These are phyloP conservation scores for Syncephalastrum racemosum DNA, from an alignment of 371 early-diverging fungal species.

Conservation along the genomic window DNA sequence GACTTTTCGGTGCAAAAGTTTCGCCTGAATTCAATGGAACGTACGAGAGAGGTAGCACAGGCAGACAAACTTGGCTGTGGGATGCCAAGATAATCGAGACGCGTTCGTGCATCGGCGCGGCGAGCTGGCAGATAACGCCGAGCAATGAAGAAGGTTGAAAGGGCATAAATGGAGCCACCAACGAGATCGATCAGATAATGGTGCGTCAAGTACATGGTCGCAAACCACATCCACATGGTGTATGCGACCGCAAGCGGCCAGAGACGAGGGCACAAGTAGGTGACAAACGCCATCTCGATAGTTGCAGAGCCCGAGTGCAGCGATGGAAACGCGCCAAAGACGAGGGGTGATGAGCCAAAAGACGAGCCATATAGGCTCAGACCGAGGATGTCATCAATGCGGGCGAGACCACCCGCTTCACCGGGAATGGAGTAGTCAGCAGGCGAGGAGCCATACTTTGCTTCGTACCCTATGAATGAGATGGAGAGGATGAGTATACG, in stretches of 20 bases:
- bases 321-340: slow-evolving; percentile 79
- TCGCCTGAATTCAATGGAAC: slow-evolving; percentile 22
- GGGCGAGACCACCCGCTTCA: slow-evolving; percentile 68
- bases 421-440: slow-evolving; percentile 73
- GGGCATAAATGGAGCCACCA: slow-evolving; percentile 69
- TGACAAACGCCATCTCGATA: slow-evolving; percentile 61
- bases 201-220: slow-evolving; percentile 76
- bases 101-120: slow-evolving; percentile 19
- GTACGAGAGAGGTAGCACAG: slow-evolving; percentile 19
- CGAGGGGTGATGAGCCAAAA: slow-evolving; percentile 73
- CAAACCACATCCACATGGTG: slow-evolving; percentile 75
- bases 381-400: slow-evolving; percentile 70
- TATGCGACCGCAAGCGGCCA: slow-evolving; percentile 52
- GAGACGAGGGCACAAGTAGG: slow-evolving; percentile 48
- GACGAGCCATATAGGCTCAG: slow-evolving; percentile 62
- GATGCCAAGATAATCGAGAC: slow-evolving; percentile 40
- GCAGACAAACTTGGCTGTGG: slow-evolving; percentile 11
- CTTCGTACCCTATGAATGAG: slow-evolving; percentile 56
- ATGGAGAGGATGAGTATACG: neutral
- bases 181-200: slow-evolving; percentile 76
- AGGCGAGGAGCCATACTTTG: slow-evolving; percentile 56
- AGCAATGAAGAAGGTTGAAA: slow-evolving; percentile 52
- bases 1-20: too few species aligned
- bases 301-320: slow-evolving; percentile 75
- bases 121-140: slow-evolving; percentile 30